phyloP scores from a whole-genome alignment of 2,329 filamentous ascomycete species.

The Mycosphaerelloides madeirae region DNA sequence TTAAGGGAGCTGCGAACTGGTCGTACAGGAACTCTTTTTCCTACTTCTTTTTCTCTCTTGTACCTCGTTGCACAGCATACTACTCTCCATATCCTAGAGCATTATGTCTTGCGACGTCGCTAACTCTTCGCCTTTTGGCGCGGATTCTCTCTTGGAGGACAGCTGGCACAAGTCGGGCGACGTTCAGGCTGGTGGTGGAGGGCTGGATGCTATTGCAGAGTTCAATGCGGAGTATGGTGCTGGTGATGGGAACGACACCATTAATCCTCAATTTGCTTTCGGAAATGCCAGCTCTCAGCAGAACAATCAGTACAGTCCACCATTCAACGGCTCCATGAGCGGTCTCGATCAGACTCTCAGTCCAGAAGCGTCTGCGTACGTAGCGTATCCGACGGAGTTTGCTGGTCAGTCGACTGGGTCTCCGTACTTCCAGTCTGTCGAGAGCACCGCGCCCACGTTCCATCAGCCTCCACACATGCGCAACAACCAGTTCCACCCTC shows the following conservation, averaged over 20 bases:
- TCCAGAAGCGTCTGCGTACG: slow-evolving; percentile 9
- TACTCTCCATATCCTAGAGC: background rate
- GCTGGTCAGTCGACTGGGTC: slow-evolving; percentile 3
- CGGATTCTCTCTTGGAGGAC: slow-evolving; percentile 9
- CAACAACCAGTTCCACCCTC: slow-evolving; percentile 14
- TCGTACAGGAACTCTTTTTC: slow-evolving; percentile 10
- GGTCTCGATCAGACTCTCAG: slow-evolving; percentile 13
- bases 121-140: slow-evolving; percentile 14
- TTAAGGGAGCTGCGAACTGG: slow-evolving; percentile 16
- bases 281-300: slow-evolving; percentile 8
- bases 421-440: slow-evolving; percentile 24
- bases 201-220: slow-evolving; percentile 12
- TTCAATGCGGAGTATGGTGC: slow-evolving; percentile 18
- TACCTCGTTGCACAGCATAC: slow-evolving; percentile 2
- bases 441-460: slow-evolving; percentile 8
- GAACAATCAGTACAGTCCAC: background rate
- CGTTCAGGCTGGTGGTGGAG: slow-evolving; percentile 2
- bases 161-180: slow-evolving; percentile 11
- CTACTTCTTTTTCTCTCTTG: slow-evolving; percentile 1
- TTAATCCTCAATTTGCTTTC: slow-evolving; percentile 13
- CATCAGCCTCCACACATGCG: slow-evolving; percentile 11
- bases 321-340: background rate
- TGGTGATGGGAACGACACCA: slow-evolving; percentile 4
- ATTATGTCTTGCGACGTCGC: slow-evolving; percentile 18
- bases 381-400: slow-evolving; percentile 16